Evolutionary conservation across 1,284 basidiomycete species (phyloP).

Genomic region (Bondarzewia mesenterica): DNA sequence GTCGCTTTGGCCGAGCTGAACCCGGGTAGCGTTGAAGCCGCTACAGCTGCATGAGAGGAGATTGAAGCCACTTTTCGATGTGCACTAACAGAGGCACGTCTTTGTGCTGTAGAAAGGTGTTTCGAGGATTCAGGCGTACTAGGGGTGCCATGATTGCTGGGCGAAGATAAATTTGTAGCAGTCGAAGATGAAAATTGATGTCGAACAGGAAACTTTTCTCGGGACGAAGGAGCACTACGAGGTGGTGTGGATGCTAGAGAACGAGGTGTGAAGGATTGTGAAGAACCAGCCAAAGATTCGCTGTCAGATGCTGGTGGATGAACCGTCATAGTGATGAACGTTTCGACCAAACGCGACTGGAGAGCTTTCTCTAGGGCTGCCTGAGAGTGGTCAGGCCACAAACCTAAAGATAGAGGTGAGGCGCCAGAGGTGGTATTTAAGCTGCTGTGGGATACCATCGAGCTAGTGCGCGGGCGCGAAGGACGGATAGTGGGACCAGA

Average conservation of each 20-base stretch:
- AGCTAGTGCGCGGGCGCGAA: conserved; percentile 40
- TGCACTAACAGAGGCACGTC: no score
- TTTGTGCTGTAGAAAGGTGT: no score
- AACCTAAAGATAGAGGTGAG: background rate
- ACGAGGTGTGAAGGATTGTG: background rate
- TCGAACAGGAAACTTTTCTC: background rate
- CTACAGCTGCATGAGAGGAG: conserved; percentile 8
- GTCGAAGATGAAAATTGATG: background rate
- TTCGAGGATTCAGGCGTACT: background rate
- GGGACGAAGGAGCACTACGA: conserved; percentile 1
- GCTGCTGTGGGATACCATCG: conserved; percentile 37
- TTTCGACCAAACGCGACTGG: conserved; percentile 69
- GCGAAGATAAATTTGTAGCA: background rate
- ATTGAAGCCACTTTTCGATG: conserved; percentile 3
- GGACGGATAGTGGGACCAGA: conserved; percentile 22
- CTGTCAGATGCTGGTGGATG: conserved; percentile 14
- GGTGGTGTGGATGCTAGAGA: background rate
- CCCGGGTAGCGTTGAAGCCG: no score
- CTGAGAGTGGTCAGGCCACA: conserved; percentile 37
- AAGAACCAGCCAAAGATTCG: background rate
- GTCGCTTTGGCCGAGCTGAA: background rate
- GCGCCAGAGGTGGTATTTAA: conserved; percentile 14
- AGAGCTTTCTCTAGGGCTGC: conserved; percentile 59
- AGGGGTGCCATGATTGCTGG: background rate
- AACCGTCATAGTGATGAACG: conserved; percentile 56